Conservation (phyloP, 345 rosid genomes). For the Populus euphratica region DNA sequence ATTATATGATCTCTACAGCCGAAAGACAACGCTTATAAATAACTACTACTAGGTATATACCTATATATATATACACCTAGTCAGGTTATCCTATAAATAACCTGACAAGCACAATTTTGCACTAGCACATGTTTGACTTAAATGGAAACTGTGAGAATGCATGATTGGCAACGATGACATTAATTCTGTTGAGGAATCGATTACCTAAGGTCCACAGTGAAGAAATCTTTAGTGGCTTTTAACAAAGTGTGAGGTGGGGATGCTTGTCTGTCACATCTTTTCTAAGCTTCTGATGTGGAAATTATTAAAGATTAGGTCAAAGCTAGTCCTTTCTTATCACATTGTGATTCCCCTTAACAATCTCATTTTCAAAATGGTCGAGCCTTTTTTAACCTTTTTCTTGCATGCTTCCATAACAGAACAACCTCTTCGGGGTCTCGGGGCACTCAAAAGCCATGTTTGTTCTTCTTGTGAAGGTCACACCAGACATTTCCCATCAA, state of each 20-base stretch:
- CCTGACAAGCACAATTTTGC: slow-evolving; percentile 4
- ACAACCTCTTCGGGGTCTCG: slow-evolving; percentile 27
- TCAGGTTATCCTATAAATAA: too few relatives aligned
- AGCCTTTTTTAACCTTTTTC: slow-evolving; percentile 22
- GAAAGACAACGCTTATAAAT: not conserved
- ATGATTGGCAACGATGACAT: slow-evolving; percentile 9
- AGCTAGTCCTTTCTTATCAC: slow-evolving; percentile 19
- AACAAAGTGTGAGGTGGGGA: slow-evolving; percentile 26
- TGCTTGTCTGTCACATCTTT: slow-evolving; percentile 45
- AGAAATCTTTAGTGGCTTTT: slow-evolving; percentile 30
- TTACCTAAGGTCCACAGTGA: slow-evolving; percentile 18
- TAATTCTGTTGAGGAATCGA: slow-evolving; percentile 36
- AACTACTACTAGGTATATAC: slow-evolving; percentile 25
- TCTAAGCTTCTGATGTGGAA: slow-evolving; percentile 28
- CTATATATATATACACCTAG: not conserved
- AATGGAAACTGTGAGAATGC: not conserved
- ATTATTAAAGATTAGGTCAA: slow-evolving; percentile 47
- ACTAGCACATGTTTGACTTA: slow-evolving; percentile 15
- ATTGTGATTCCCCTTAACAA: slow-evolving; percentile 33
- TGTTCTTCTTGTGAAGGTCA: not conserved
- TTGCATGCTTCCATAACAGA: slow-evolving; percentile 45
- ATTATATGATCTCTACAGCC: not conserved
- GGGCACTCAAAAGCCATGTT: slow-evolving; percentile 32
- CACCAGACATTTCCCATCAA: slow-evolving; percentile 10
- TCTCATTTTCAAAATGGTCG: slow-evolving; percentile 27